These are phyloP conservation scores for Boletus pseudopeckii DNA, from an alignment of 768 basidiomycete genomes.

Conservation along the genomic window DNA sequence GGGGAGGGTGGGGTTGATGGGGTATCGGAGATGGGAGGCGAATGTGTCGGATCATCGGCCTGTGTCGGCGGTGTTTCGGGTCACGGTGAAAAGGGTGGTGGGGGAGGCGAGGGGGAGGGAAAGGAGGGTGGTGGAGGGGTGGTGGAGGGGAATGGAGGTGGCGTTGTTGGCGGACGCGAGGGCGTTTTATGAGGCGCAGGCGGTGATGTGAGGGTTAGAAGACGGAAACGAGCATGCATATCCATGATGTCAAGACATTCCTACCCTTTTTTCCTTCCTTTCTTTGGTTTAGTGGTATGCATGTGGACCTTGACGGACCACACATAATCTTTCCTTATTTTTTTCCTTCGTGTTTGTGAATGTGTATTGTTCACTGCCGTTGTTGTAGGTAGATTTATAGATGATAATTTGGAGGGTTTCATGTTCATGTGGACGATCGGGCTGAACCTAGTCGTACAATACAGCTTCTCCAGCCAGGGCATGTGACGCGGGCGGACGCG, in stretches of 20 bases:
- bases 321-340: background rate
- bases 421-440: too few species aligned
- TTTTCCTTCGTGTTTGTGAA: too few species aligned
- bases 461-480: too few species aligned
- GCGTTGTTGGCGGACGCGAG: constrained; percentile 30
- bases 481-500: too few species aligned
- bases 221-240: background rate
- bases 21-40: constrained; percentile 80
- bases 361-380: too few species aligned
- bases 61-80: constrained; percentile 71
- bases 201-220: constrained; percentile 18
- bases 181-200: constrained; percentile 35
- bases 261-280: background rate
- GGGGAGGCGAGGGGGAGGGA: constrained; percentile 54
- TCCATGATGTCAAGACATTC: background rate
- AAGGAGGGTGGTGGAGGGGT: constrained; percentile 51
- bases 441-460: too few species aligned
- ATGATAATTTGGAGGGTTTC: too few species aligned
- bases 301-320: background rate
- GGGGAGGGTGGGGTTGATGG: constrained; percentile 57
- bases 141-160: constrained; percentile 44
- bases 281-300: background rate
- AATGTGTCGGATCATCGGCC: constrained; percentile 91
- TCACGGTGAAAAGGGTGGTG: constrained; percentile 72
- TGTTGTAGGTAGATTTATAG: too few species aligned